Evolutionary conservation across 257 asterid genomes (phyloP), one percentile per base, ranked within the genome.

Genomic region (Forsythia suspensa): DNA sequence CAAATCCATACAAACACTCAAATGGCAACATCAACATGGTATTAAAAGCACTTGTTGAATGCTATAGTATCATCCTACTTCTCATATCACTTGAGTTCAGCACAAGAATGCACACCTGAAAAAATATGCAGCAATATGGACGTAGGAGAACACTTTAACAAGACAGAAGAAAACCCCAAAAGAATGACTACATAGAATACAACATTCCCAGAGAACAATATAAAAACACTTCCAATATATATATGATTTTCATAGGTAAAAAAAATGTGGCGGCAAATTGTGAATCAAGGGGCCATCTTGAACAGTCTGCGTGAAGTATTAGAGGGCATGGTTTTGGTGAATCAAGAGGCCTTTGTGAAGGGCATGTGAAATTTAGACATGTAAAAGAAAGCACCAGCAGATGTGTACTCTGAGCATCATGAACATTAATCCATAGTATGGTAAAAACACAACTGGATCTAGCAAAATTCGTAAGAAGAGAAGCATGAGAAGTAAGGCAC

Each of bases 401-500:
- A n/a, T 16, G 10, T 55, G 65, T 55, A 55, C 65, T 55, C 29
- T 59, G 66, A 59, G 44, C 70, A 9, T n/a, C 76, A 37, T 15
- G 37, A 57, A 71, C 70, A 59, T 39, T 75, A 57, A 75, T 72
- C 71, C 70, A 21, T 4, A 42, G 65, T 48, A 42, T 66, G 70
- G 68, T 39, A 42, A 20, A 67, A 65, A 67, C 65, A 78, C 41
- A 73, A 65, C 18, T 24, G 73, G 34, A 75, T 57, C 72, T 39
- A 38, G 66, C 67, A 61, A 61, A 40, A 76, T 36, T 42, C 70
- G 74, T 57, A 59, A 46, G 42, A 65, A 79, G 34, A 71, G 42
- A 70, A 18, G 72, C 43, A 61, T 39, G 29, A 20, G 38, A 61
- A 70, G 34, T 29, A 29, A 29, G 57, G 66, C 90, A 80, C 76